Evolutionary conservation across 306 rosid genomes (phyloP), one percentile per base, ranked within the genome.

Genomic region (Clitoria ternatea): DNA sequence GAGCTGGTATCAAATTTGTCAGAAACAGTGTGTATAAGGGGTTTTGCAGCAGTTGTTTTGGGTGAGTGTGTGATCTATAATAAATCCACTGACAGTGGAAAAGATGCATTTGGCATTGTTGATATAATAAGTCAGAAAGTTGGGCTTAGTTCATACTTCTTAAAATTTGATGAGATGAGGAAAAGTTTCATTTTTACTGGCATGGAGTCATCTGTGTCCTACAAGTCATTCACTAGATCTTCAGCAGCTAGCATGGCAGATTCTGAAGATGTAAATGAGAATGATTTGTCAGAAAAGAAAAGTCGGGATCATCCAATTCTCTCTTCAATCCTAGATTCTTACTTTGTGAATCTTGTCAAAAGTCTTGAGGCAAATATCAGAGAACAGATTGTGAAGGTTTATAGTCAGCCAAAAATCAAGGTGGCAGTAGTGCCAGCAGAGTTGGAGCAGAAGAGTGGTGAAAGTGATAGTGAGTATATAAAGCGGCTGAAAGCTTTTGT

Each of bases 351-450:
- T 26, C 74, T 82, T 65, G 82, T 87, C 18, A 84, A 74, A 86
- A 83, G 75, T 42, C 59, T 94, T 77, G 97, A 91, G 79, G 80
- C 57, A 63, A 87, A 83, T 72, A 85, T 89, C 48, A 90, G 97
- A 81, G 92, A 89, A 64, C 88, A 84, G 69, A 82, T 90, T 70
- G 92, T 94, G 56, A 88, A 84, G 48, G 85, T 89, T 48, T 94
- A 84, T 77, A 90, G 99, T 73, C 90, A 70, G 33, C 91, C 95
- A 61, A 94, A 91, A 89, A 84, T 78, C 79, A 79, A 91, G 66
- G 92, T 91, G 80, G 89, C 92, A n/a, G 91, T 87, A 68, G 96
- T 91, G 61, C 99, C 99, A 5, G 97, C 92, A 27, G 97, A 94
- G 42, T 60, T 94, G 84, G 99, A 91, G 65, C 96, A 87, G 84